A percentile compares a stretch with the other conserved stretches of the same genome.
Evolutionary conservation across 2,329 filamentous ascomycete species (phyloP).

Genomic region (Phoma sp.): DNA sequence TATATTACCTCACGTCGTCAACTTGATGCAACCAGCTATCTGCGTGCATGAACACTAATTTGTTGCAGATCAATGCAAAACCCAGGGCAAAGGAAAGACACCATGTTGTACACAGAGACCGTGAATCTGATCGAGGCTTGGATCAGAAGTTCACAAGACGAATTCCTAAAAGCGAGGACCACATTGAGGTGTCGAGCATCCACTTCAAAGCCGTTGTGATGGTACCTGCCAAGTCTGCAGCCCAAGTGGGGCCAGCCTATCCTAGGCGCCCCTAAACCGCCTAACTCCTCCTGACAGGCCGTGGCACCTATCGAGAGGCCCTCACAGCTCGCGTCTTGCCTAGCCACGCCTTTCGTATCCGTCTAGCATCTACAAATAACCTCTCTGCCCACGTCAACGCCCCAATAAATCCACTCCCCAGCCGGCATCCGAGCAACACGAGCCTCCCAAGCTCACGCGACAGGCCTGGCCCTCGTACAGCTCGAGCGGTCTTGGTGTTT

Average conservation of each 20-base stretch:
- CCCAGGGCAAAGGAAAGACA: too few species aligned
- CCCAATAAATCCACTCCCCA: not conserved
- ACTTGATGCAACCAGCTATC: too few species aligned
- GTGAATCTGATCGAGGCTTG: too few species aligned
- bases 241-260: not conserved
- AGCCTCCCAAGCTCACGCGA: constrained; percentile 1
- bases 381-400: constrained; percentile 2
- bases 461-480: constrained; percentile 2
- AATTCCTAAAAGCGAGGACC: too few species aligned
- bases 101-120: too few species aligned
- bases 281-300: not conserved
- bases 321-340: not conserved
- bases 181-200: too few species aligned
- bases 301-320: not conserved
- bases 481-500: constrained; percentile 6
- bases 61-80: too few species aligned
- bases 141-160: too few species aligned
- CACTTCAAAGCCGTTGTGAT: too few species aligned
- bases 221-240: constrained; percentile 14
- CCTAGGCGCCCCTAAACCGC: constrained; percentile 3
- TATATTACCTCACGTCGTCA: too few species aligned
- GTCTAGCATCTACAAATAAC: constrained; percentile 4
- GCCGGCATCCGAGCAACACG: constrained; percentile 9
- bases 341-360: constrained; percentile 1
- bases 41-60: too few species aligned